Evolutionary conservation across 139 green algal species (phyloP).

Genomic region (Auxenochlorella protothecoides): DNA sequence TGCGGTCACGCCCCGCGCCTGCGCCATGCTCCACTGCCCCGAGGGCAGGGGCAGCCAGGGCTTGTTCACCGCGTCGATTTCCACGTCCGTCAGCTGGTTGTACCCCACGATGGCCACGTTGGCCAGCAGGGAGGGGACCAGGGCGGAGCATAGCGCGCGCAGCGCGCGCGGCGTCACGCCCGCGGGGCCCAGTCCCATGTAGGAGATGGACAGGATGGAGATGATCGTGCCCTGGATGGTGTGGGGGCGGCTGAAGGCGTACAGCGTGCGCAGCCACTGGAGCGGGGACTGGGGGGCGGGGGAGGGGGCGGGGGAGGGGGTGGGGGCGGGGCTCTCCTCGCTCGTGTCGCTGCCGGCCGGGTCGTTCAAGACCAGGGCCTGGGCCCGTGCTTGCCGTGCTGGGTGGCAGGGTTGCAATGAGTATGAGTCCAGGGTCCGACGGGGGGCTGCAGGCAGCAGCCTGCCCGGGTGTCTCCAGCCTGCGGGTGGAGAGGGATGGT

Average conservation of each 20-base stretch:
- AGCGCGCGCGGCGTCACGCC: not conserved
- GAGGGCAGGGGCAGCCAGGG: conserved; percentile 88
- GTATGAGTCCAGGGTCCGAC: too few species aligned
- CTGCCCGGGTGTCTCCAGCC: too few species aligned
- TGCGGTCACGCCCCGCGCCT: conserved; percentile 8
- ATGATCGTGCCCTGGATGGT: conserved; percentile 85
- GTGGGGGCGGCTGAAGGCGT: conserved; percentile 70
- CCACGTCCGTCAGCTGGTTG: conserved; percentile 45
- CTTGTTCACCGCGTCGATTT: conserved; percentile 81
- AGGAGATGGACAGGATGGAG: conserved; percentile 65
- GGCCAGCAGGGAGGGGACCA: conserved; percentile 77
- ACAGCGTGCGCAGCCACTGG: conserved; percentile 18
- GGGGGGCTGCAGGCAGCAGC: too few species aligned
- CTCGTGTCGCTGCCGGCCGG: not conserved
- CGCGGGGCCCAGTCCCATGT: conserved; percentile 46
- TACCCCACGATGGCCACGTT: conserved; percentile 91
- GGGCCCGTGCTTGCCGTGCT: not conserved
- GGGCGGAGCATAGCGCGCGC: conserved; percentile 25
- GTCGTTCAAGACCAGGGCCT: not conserved
- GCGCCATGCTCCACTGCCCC: conserved; percentile 61
- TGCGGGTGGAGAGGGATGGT: too few species aligned
- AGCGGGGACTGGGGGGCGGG: too few species aligned
- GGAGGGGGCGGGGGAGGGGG: not conserved
- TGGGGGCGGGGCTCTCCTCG: not conserved
- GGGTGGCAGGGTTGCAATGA: not conserved